Conservation (phyloP, 176 grass and related monocot species). For the Aegilops sharonensis region DNA sequence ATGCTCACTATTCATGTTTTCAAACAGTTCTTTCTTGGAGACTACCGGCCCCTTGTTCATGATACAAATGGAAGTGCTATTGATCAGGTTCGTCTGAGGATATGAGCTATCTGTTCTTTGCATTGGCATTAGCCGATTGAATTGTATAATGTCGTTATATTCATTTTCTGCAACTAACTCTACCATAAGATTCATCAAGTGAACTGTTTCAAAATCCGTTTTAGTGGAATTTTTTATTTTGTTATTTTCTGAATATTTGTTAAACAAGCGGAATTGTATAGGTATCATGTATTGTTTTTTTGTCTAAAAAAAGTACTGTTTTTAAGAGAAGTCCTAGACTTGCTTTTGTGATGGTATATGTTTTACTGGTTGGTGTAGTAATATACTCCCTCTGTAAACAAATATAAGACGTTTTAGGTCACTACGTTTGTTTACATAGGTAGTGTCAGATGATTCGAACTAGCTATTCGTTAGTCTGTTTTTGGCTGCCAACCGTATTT, state of each 20-base stretch:
- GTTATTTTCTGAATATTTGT: neutral
- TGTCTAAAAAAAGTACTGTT: neutral
- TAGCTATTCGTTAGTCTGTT: neutral
- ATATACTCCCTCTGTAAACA: neutral
- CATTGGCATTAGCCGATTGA: neutral
- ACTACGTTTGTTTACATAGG: too few relatives aligned
- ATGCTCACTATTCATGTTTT: slow-evolving; percentile 15
- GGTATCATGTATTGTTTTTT: slow-evolving; percentile 20
- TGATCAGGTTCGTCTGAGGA: slow-evolving; percentile 69
- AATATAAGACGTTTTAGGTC: too few relatives aligned
- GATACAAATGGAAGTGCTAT: slow-evolving; percentile 75
- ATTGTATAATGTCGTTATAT: neutral
- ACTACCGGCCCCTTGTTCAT: slow-evolving; percentile 84
- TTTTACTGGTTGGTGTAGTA: slow-evolving; percentile 14
- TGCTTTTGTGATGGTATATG: neutral
- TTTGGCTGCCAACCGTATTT: neutral
- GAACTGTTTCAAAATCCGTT: neutral
- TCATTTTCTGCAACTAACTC: neutral
- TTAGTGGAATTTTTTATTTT: neutral
- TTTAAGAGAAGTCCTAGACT: neutral
- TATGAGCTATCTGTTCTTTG: neutral
- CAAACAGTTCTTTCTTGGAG: slow-evolving; percentile 93
- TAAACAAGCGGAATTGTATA: neutral
- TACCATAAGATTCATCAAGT: neutral
- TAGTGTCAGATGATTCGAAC: slow-evolving; percentile 7